phyloP scores from a whole-genome alignment of 2,329 filamentous ascomycete genomes.

The Beauveria scarabaeidicola region DNA sequence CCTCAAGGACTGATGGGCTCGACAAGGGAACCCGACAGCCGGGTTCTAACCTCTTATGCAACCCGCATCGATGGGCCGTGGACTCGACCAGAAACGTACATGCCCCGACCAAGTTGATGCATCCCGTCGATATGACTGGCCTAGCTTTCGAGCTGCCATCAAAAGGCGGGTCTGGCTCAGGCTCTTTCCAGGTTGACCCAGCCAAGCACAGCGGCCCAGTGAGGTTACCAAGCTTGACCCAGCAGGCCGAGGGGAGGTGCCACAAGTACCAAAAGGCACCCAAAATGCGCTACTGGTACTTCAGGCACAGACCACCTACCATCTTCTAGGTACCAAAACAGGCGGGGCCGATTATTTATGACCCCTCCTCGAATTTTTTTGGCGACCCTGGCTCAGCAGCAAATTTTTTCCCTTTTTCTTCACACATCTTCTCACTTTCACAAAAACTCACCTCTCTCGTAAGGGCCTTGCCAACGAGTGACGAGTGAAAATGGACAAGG shows the following conservation, averaged over 20 bases:
- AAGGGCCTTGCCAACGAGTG: constrained; percentile 5
- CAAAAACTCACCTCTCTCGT: background rate
- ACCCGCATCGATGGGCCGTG: background rate
- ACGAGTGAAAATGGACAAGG: constrained; percentile 36
- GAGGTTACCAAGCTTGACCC: too few relatives aligned
- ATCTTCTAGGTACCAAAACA: constrained; percentile 7
- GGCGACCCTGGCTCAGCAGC: constrained; percentile 6
- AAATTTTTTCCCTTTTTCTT: constrained; percentile 4
- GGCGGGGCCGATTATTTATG: constrained; percentile 9
- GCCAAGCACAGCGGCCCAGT: too few relatives aligned
- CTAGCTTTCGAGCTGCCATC: too few relatives aligned
- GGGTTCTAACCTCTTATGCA: background rate
- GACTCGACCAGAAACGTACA: too few relatives aligned
- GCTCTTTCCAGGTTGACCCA: too few relatives aligned
- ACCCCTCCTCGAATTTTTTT: constrained; percentile 12
- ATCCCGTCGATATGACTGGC: too few relatives aligned
- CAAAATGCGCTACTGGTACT: background rate
- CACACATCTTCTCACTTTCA: constrained; percentile 7
- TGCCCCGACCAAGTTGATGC: too few relatives aligned
- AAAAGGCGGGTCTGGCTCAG: too few relatives aligned
- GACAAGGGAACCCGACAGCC: background rate
- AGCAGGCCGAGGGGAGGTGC: too few relatives aligned
- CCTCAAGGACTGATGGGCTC: constrained; percentile 24
- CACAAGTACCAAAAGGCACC: background rate
- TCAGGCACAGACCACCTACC: constrained; percentile 1